Evolutionary conservation across 106 monocot species (phyloP).

Genomic region (Platanthera zijinensis): DNA sequence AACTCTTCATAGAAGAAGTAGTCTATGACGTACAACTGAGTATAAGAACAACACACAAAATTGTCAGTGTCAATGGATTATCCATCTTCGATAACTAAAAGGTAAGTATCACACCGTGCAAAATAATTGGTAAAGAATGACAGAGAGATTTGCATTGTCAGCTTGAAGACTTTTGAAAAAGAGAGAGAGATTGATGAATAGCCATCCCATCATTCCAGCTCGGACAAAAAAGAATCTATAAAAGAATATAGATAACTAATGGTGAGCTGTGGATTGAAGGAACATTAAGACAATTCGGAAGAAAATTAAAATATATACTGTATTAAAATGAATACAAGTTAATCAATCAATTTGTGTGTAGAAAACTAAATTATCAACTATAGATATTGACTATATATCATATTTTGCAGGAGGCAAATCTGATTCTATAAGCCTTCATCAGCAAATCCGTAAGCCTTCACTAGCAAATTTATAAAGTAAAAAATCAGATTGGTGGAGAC

Average conservation of each 20-base stretch:
- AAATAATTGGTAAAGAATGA: conserved; percentile 84
- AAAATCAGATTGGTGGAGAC: too few relatives aligned
- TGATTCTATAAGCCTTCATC: not conserved
- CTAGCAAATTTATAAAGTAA: too few relatives aligned
- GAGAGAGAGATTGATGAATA: conserved; percentile 88
- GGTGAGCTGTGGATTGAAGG: not conserved
- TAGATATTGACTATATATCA: not conserved
- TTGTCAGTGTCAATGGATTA: conserved; percentile 6
- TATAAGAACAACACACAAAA: not conserved
- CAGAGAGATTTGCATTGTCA: conserved; percentile 61
- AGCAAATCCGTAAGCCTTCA: not conserved
- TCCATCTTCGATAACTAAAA: conserved; percentile 1
- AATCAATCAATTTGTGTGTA: not conserved
- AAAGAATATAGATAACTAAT: conserved; percentile 2
- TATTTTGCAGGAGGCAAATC: not conserved
- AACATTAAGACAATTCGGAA: not conserved
- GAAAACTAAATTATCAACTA: not conserved
- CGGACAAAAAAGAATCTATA: conserved; percentile 93
- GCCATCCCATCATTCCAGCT: conserved; percentile 99
- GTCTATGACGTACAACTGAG: conserved; percentile 76
- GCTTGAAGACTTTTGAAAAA: conserved; percentile 57
- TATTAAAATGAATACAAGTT: not conserved
- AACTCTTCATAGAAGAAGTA: conserved; percentile 91
- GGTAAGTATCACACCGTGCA: conserved; percentile 48
- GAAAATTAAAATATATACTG: not conserved